Conservation (phyloP, 2,329 filamentous ascomycete genomes). For the Colletotrichum melonis region DNA sequence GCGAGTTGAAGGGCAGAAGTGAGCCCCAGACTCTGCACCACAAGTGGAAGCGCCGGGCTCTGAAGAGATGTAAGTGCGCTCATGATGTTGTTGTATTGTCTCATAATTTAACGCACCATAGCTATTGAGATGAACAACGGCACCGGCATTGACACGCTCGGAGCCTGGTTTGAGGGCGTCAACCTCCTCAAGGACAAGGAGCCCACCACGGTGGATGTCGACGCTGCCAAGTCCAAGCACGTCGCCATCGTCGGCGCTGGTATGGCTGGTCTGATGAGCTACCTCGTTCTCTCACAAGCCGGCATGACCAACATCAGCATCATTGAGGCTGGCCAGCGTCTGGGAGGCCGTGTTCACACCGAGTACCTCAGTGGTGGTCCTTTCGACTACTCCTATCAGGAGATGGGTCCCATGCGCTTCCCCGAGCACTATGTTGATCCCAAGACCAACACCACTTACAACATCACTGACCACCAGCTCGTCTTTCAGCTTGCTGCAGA, state of each 20-base stretch:
- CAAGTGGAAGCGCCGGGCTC: slow-evolving; percentile 39
- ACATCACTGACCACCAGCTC: slow-evolving; percentile 72
- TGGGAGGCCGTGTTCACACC: slow-evolving; percentile 74
- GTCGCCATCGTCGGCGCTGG: slow-evolving; percentile 75
- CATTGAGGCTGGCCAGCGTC: slow-evolving; percentile 68
- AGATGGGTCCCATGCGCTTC: slow-evolving; percentile 75
- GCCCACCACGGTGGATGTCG: slow-evolving; percentile 62
- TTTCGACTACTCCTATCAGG: slow-evolving; percentile 74
- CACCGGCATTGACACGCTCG: slow-evolving; percentile 58
- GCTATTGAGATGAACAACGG: slow-evolving; percentile 61
- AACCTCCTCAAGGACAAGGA: slow-evolving; percentile 66
- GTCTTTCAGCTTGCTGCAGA: slow-evolving; percentile 72
- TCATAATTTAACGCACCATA: slow-evolving; percentile 38
- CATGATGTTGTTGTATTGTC: not conserved
- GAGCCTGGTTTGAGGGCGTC: slow-evolving; percentile 76
- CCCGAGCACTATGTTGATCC: slow-evolving; percentile 63
- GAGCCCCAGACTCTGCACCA: slow-evolving; percentile 45
- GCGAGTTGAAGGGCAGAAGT: slow-evolving; percentile 49
- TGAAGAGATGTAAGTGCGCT: slow-evolving; percentile 32
- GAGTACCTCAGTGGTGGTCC: slow-evolving; percentile 69
- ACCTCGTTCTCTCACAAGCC: slow-evolving; percentile 58
- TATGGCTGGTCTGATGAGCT: slow-evolving; percentile 73
- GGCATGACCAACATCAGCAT: slow-evolving; percentile 72
- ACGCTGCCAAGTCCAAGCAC: slow-evolving; percentile 65
- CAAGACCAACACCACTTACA: slow-evolving; percentile 64